These are phyloP conservation scores for Zasmidium cellare DNA, from an alignment of 2,329 filamentous ascomycete genomes.

Conservation along the genomic window DNA sequence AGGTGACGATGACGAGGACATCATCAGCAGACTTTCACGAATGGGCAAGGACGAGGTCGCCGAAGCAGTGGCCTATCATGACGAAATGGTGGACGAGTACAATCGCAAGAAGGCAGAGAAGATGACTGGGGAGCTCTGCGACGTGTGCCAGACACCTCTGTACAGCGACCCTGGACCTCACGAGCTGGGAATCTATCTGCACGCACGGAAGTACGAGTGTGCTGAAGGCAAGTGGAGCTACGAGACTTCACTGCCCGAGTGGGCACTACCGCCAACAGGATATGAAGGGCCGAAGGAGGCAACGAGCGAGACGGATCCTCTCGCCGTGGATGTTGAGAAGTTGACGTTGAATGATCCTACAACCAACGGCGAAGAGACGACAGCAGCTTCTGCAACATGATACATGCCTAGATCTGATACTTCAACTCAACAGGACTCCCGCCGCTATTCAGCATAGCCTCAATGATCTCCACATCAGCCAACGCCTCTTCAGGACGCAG, in stretches of 20 bases:
- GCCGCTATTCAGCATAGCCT: conserved; percentile 40
- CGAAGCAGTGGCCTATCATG: conserved; percentile 87
- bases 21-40: conserved; percentile 77
- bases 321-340: conserved; percentile 46
- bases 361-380: neutral
- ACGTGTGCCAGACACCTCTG: conserved; percentile 79
- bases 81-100: conserved; percentile 89
- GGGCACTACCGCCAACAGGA: conserved; percentile 80
- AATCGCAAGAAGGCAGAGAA: conserved; percentile 89
- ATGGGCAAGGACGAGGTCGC: conserved; percentile 96
- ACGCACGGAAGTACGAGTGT: conserved; percentile 88
- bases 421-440: neutral
- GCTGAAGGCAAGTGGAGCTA: conserved; percentile 83
- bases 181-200: conserved; percentile 89
- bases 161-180: conserved; percentile 91
- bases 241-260: conserved; percentile 76
- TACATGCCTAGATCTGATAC: neutral
- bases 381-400: neutral
- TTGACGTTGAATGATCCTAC: conserved; percentile 27
- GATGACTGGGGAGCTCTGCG: conserved; percentile 81
- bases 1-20: conserved; percentile 78
- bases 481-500: conserved; percentile 61
- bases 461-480: conserved; percentile 60
- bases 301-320: conserved; percentile 49
- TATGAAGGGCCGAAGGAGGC: conserved; percentile 70